phyloP scores from a whole-genome alignment of 2,329 filamentous ascomycete genomes.

The Exophiala dermatitidis region DNA sequence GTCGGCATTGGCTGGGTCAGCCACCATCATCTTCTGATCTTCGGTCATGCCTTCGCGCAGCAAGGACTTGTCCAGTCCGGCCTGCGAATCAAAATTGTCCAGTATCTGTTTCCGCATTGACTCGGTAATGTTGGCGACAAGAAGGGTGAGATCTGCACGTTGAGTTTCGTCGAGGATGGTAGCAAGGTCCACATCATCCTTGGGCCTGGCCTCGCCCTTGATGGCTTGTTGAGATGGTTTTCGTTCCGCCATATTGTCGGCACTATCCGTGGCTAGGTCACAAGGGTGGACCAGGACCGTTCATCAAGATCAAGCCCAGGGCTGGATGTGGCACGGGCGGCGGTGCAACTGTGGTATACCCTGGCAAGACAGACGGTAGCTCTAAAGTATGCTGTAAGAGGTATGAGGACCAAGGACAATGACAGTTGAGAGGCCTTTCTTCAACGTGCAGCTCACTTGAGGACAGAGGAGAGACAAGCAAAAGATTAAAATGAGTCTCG shows the following conservation, averaged over 20 bases:
- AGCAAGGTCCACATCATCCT: slow-evolving; percentile 34
- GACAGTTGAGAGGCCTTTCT: too few relatives aligned
- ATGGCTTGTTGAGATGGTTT: slow-evolving; percentile 1
- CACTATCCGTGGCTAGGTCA: neutral
- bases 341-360: too few relatives aligned
- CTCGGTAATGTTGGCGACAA: slow-evolving; percentile 36
- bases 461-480: neutral
- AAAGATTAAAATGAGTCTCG: neutral
- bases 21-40: slow-evolving; percentile 26
- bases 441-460: too few relatives aligned
- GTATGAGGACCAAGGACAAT: too few relatives aligned
- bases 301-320: neutral
- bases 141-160: slow-evolving; percentile 37
- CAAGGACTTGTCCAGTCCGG: slow-evolving; percentile 25
- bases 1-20: slow-evolving; percentile 28
- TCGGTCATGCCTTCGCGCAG: slow-evolving; percentile 23
- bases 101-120: slow-evolving; percentile 37
- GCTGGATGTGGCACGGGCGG: neutral
- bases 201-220: slow-evolving; percentile 13
- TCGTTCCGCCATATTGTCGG: slow-evolving; percentile 10
- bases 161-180: slow-evolving; percentile 38
- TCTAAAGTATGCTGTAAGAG: too few relatives aligned
- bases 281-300: neutral
- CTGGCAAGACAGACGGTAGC: too few relatives aligned
- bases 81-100: slow-evolving; percentile 33